Conservation (phyloP, 2,329 filamentous ascomycete genomes). For the Phaeoacremonium minimum region DNA sequence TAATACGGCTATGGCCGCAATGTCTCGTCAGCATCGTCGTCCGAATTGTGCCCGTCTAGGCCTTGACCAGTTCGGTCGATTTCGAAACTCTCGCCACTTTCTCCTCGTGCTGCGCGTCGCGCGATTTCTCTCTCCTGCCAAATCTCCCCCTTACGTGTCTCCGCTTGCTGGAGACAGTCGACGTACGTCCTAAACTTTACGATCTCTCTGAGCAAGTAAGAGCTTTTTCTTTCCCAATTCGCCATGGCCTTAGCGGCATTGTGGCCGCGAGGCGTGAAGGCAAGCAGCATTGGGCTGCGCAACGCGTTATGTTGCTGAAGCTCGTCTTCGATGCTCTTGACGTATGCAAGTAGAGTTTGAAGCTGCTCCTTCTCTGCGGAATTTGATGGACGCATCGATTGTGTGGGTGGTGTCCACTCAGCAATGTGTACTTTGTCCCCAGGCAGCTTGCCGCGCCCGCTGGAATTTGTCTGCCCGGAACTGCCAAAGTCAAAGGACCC, state of each 20-base stretch:
- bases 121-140: slow-evolving; percentile 56
- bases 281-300: slow-evolving; percentile 79
- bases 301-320: slow-evolving; percentile 84
- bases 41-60: too few species aligned
- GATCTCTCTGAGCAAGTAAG: slow-evolving; percentile 86
- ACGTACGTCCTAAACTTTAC: slow-evolving; percentile 97
- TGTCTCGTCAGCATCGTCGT: too few species aligned
- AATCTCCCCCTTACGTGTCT: slow-evolving; percentile 65
- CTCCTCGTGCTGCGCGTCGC: slow-evolving; percentile 41
- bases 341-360: slow-evolving; percentile 69
- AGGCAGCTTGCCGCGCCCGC: slow-evolving; percentile 56
- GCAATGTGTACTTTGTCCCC: slow-evolving; percentile 81
- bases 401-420: slow-evolving; percentile 85
- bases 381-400: slow-evolving; percentile 82
- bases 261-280: slow-evolving; percentile 78
- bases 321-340: slow-evolving; percentile 81
- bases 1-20: too few species aligned
- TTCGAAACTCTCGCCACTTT: slow-evolving; percentile 27
- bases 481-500: slow-evolving; percentile 62
- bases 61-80: slow-evolving; percentile 16
- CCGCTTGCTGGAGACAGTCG: slow-evolving; percentile 72
- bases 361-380: slow-evolving; percentile 79
- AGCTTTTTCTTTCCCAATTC: slow-evolving; percentile 96
- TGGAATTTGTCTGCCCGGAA: slow-evolving; percentile 43
- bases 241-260: slow-evolving; percentile 83